Percentiles rank a stretch among this genome's conserved stretches.
phyloP scores from a whole-genome alignment of 768 basidiomycete genomes.

The Thelephora aurantiotincta region DNA sequence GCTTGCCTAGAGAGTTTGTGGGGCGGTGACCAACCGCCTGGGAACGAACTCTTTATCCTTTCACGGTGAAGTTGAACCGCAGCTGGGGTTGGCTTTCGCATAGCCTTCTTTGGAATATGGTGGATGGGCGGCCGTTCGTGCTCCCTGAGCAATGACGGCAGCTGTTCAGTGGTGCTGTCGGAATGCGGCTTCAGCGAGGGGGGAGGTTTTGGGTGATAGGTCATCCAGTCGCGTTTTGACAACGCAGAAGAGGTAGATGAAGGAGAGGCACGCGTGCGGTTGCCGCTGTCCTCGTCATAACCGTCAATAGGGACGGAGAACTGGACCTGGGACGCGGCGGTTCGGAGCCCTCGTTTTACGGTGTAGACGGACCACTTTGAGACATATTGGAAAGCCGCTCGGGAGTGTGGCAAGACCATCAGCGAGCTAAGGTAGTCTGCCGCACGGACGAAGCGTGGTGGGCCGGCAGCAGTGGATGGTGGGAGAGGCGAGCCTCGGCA shows the following conservation, averaged over 20 bases:
- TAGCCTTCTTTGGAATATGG: neutral
- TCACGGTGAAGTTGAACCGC: slow-evolving; percentile 17
- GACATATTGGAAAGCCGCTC: no score
- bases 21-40: slow-evolving; percentile 34
- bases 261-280: neutral
- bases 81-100: slow-evolving; percentile 12
- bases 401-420: no score
- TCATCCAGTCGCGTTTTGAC: neutral
- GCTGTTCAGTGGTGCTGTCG: neutral
- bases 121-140: neutral
- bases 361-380: neutral
- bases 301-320: neutral
- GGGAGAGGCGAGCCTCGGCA: neutral
- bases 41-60: slow-evolving; percentile 20
- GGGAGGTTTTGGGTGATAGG: neutral
- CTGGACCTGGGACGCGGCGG: neutral
- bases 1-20: slow-evolving; percentile 36
- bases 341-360: neutral
- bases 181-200: neutral
- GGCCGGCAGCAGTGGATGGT: neutral
- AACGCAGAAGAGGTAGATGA: neutral
- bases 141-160: no score
- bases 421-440: no score
- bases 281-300: neutral
- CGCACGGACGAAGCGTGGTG: no score